A percentile compares a stretch with the other conserved stretches of the same genome.
Evolutionary conservation across 2,329 filamentous ascomycete species (phyloP).

Genomic region (Colletotrichum gloeosporioides): DNA sequence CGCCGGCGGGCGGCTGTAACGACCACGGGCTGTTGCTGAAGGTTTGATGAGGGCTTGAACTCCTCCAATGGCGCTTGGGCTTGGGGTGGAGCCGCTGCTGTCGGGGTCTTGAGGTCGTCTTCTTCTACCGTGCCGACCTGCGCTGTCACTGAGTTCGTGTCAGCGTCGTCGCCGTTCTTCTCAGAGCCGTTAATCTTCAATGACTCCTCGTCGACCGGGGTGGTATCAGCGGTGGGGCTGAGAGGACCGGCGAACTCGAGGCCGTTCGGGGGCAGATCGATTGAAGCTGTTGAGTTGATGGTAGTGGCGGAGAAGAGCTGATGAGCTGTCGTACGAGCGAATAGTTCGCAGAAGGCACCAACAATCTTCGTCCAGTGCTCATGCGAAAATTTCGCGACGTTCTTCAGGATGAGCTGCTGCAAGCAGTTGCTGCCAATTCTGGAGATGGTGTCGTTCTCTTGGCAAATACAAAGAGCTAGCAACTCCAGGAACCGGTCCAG

Average conservation of each 20-base stretch:
- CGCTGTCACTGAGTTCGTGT: conserved; percentile 35
- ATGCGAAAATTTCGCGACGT: conserved; percentile 87
- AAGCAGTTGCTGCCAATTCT: conserved; percentile 98
- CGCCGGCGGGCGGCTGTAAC: conserved; percentile 91
- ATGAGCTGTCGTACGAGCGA: conserved; percentile 91
- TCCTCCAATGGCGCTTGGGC: conserved; percentile 73
- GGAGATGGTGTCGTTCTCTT: conserved; percentile 98
- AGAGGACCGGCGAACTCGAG: conserved; percentile 53
- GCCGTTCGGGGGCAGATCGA: conserved; percentile 59
- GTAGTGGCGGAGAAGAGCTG: conserved; percentile 89
- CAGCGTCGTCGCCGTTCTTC: conserved; percentile 39
- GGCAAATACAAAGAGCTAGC: conserved; percentile 93
- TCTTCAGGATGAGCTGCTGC: conserved; percentile 95
- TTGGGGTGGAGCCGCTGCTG: conserved; percentile 28
- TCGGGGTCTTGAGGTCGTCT: conserved; percentile 38
- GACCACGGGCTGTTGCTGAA: conserved; percentile 88
- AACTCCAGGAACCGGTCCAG: conserved; percentile 96
- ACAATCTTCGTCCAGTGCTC: conserved; percentile 96
- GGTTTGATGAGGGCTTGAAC: conserved; percentile 77
- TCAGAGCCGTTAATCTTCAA: conserved; percentile 65
- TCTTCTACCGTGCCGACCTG: conserved; percentile 34
- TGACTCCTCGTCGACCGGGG: conserved; percentile 56
- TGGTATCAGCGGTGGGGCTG: conserved; percentile 43
- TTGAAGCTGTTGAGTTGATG: conserved; percentile 56
- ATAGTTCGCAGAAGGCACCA: conserved; percentile 93